Conservation (phyloP, 495 filamentous ascomycete genomes). For the Clohesyomyces aquaticus region DNA sequence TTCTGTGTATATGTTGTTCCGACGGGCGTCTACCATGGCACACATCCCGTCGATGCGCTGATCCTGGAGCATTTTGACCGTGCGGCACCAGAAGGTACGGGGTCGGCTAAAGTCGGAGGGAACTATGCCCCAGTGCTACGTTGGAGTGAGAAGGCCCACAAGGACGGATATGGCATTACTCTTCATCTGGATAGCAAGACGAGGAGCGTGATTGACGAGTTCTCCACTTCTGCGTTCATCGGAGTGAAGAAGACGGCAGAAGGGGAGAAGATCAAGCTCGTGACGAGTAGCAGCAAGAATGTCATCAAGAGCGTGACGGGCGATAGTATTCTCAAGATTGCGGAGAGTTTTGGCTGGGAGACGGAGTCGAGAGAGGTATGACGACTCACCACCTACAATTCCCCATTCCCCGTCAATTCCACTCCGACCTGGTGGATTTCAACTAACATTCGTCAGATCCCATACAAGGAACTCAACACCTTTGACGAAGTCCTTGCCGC, state of each 20-base stretch:
- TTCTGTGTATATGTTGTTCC: constrained; percentile 85
- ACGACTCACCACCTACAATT: background rate
- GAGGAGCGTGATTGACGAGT: constrained; percentile 83
- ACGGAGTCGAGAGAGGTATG: constrained; percentile 45
- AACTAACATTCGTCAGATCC: constrained; percentile 54
- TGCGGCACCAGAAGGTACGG: constrained; percentile 72
- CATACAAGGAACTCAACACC: constrained; percentile 72
- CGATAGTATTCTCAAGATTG: constrained; percentile 71
- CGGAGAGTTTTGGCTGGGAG: constrained; percentile 48
- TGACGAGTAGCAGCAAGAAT: constrained; percentile 77
- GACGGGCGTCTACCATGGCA: constrained; percentile 87
- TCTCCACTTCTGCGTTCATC: constrained; percentile 85
- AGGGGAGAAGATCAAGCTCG: constrained; percentile 65
- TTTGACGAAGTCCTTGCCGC: constrained; percentile 91
- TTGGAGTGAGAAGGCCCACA: constrained; percentile 74
- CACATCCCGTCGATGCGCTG: constrained; percentile 75
- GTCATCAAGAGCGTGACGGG: constrained; percentile 85
- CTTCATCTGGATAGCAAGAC: constrained; percentile 82
- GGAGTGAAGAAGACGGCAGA: constrained; percentile 64
- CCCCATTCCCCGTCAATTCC: background rate
- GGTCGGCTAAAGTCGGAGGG: constrained; percentile 73
- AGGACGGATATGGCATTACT: constrained; percentile 80
- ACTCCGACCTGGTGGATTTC: background rate
- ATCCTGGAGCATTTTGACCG: constrained; percentile 80
- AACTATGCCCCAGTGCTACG: constrained; percentile 83